Percentiles rank a stretch among this genome's conserved stretches.
Evolutionary conservation across 1,139 yeast genomes (phyloP).

Genomic region (Taphrina pruni): DNA sequence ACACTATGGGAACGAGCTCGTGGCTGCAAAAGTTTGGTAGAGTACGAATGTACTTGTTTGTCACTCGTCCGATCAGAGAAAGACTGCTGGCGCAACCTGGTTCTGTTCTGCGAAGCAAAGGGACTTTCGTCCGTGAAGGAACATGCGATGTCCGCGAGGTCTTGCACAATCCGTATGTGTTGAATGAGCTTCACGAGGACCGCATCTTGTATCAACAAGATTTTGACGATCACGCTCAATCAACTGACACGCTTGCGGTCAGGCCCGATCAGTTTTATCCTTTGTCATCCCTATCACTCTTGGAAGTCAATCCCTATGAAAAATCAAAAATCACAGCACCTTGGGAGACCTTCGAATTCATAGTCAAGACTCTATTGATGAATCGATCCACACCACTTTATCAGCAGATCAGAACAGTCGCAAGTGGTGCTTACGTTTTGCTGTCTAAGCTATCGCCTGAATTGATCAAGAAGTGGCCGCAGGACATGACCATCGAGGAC

Average conservation of each 20-base stretch:
- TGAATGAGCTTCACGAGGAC: neutral
- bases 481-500: slow-evolving; percentile 35
- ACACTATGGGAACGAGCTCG: slow-evolving; percentile 24
- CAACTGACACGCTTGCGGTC: neutral
- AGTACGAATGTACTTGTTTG: slow-evolving; percentile 32
- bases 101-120: slow-evolving; percentile 23
- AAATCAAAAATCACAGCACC: slow-evolving; percentile 30
- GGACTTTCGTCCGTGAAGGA: slow-evolving; percentile 35
- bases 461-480: slow-evolving; percentile 22
- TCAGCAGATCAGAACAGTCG: slow-evolving; percentile 28
- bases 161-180: slow-evolving; percentile 21
- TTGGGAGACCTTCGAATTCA: slow-evolving; percentile 37
- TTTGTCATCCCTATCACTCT: slow-evolving; percentile 13
- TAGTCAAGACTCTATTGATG: slow-evolving; percentile 18
- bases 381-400: slow-evolving; percentile 31
- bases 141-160: slow-evolving; percentile 31
- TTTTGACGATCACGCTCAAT: slow-evolving; percentile 21
- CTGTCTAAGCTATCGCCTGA: slow-evolving; percentile 20
- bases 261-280: slow-evolving; percentile 27
- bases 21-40: slow-evolving; percentile 36
- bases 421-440: slow-evolving; percentile 33
- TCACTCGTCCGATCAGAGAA: slow-evolving; percentile 22
- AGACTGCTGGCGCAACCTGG: slow-evolving; percentile 33
- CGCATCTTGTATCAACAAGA: slow-evolving; percentile 17
- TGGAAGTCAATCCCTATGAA: slow-evolving; percentile 32